A percentile compares a stretch with the other conserved stretches of the same genome.
These are phyloP conservation scores for Emergomyces pasteurianus DNA, from an alignment of 2,329 filamentous ascomycete species.

Conservation along the genomic window DNA sequence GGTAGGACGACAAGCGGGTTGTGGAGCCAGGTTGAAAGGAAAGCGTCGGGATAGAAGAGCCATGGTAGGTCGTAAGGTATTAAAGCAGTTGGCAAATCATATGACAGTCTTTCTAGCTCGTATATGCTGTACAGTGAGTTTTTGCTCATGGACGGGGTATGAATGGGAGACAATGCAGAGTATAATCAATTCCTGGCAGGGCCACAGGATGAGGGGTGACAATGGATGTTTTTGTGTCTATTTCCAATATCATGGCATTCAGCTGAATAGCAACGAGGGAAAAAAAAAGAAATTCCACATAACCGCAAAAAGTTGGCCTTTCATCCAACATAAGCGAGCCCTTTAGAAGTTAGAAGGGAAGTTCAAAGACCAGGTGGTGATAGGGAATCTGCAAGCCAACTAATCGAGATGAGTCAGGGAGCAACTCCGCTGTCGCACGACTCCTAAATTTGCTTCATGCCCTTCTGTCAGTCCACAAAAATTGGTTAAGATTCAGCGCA, in stretches of 20 bases:
- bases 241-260: background rate
- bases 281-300: too few species aligned
- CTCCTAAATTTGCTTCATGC: background rate
- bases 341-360: too few species aligned
- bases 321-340: background rate
- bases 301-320: background rate
- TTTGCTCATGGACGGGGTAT: background rate
- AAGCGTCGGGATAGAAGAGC: background rate
- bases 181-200: background rate
- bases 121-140: background rate
- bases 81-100: background rate
- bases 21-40: background rate
- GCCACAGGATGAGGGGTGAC: background rate
- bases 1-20: background rate
- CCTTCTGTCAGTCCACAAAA: background rate
- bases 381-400: background rate
- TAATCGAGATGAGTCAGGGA: background rate
- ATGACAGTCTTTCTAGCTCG: background rate
- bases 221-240: background rate
- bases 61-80: background rate
- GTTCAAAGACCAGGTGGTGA: background rate
- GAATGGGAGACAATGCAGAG: background rate
- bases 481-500: background rate
- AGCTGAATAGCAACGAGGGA: background rate
- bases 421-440: background rate